A percentile compares a stretch with the other conserved stretches of the same genome.
These are phyloP conservation scores for Datisca glomerata DNA, from an alignment of 306 rosid species.

Conservation along the genomic window DNA sequence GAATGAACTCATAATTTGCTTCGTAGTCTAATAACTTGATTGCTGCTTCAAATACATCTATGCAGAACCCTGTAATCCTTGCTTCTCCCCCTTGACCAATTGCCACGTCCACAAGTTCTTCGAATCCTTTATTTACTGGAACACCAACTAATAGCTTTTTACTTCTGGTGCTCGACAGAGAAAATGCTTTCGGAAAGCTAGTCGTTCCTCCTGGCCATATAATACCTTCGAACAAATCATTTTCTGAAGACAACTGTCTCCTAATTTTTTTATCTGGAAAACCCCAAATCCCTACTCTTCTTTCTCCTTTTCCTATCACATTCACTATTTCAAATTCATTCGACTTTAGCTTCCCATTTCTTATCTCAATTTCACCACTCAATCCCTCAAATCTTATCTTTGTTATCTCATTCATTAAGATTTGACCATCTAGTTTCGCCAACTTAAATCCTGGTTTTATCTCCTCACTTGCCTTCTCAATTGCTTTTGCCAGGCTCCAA, in stretches of 20 bases:
- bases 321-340: conserved; percentile 10
- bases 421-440: background rate
- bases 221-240: conserved; percentile 4
- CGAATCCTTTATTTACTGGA: background rate
- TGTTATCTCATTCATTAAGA: conserved; percentile 2
- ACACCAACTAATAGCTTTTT: conserved; percentile 9
- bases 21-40: background rate
- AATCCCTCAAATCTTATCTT: conserved; percentile 7
- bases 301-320: conserved; percentile 7
- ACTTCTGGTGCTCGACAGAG: background rate
- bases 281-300: conserved; percentile 14
- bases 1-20: conserved; percentile 5
- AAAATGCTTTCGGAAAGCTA: no score
- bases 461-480: conserved; percentile 1
- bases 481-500: conserved; percentile 12
- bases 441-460: no score
- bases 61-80: conserved; percentile 3
- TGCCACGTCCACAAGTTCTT: no score
- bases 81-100: background rate
- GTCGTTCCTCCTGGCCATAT: conserved; percentile 25
- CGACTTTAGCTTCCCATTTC: background rate
- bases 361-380: conserved; percentile 8
- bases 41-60: conserved; percentile 12
- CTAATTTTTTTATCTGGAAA: background rate
- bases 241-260: background rate